A percentile compares a stretch with the other conserved stretches of the same genome.
Evolutionary conservation across 2,329 filamentous ascomycete genomes (phyloP).

Genomic region (Nemania abortiva): DNA sequence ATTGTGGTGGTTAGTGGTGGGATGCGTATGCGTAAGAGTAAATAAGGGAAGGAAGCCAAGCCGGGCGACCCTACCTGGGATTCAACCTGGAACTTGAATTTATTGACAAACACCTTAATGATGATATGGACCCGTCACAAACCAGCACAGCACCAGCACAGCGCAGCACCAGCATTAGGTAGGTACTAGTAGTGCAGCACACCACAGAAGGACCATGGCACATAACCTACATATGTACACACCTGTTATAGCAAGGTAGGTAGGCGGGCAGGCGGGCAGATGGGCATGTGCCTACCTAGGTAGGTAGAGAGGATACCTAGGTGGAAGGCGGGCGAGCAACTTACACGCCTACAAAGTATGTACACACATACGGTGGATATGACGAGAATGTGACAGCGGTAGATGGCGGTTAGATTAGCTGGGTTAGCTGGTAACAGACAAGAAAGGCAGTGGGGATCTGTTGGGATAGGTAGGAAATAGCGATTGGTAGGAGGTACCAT

Average conservation of each 20-base stretch:
- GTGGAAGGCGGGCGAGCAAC: neutral
- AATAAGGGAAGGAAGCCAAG: constrained; percentile 1
- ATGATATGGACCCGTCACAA: constrained; percentile 6
- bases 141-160: neutral
- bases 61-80: neutral
- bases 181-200: neutral
- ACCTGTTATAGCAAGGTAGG: neutral
- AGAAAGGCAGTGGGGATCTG: neutral
- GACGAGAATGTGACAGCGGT: constrained; percentile 36
- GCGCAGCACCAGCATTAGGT: neutral
- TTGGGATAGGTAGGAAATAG: neutral
- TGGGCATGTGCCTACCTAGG: neutral
- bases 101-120: neutral
- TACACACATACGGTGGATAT: constrained; percentile 17
- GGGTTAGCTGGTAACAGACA: neutral
- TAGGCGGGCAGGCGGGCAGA: neutral
- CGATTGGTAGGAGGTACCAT: neutral
- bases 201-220: neutral
- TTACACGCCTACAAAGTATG: too few relatives aligned
- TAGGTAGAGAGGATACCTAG: neutral
- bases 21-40: neutral
- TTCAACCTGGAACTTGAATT: neutral
- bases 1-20: neutral
- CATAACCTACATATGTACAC: neutral
- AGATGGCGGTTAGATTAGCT: neutral